Percentiles rank a stretch among this genome's conserved stretches.
Conservation (phyloP, 345 rosid species). For the Salix purpurea region DNA sequence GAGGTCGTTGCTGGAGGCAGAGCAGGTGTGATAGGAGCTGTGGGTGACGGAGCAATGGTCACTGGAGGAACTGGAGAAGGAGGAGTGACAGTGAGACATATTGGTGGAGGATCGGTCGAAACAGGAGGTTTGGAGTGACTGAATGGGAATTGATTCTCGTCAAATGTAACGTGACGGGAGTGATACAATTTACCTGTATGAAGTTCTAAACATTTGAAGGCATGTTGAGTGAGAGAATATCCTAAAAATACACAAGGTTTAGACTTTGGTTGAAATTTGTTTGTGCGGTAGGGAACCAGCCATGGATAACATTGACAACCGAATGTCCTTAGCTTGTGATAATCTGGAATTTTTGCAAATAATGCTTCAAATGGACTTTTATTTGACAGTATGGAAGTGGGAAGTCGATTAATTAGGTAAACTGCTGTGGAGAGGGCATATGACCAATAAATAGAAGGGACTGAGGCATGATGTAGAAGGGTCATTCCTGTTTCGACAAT, state of each 20-base stretch:
- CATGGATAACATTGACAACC: background rate
- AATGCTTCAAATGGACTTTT: background rate
- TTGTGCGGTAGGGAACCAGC: background rate
- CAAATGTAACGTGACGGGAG: background rate
- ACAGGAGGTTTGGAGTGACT: background rate
- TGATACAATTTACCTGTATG: no score
- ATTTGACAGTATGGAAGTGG: background rate
- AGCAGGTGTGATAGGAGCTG: no score
- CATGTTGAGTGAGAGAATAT: background rate
- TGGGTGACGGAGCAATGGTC: no score
- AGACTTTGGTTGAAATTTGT: background rate
- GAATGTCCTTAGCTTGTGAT: background rate
- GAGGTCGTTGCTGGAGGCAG: no score
- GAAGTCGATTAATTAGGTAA: background rate
- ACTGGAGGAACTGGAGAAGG: background rate
- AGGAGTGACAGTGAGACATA: accelerated
- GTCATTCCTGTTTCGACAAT: background rate
- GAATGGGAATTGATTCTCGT: background rate
- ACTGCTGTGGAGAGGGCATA: background rate
- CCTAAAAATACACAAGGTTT: background rate
- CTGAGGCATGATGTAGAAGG: background rate
- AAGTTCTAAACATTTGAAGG: no score
- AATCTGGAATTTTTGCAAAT: background rate
- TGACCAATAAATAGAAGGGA: background rate
- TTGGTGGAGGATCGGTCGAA: accelerated